Base-by-base conservation (phyloP, 495 filamentous ascomycete genomes). In the Neurospora sp. region DNA sequence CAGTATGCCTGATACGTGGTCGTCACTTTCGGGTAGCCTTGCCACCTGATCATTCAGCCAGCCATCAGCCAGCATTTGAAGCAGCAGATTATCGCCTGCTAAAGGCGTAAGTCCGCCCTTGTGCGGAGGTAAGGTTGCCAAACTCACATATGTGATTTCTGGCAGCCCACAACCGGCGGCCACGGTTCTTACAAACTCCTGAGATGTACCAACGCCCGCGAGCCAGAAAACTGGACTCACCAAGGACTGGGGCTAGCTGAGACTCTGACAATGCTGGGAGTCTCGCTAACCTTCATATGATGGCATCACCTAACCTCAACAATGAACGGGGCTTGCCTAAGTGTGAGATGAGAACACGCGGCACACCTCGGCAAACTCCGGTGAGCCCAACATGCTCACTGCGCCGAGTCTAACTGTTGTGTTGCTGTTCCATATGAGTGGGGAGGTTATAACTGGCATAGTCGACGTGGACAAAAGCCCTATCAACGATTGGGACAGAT, bases 401-500 rank as follows among this genome's bases (percentile, higher is more conserved):
- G 54, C 13, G 54, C 28, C 13, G 15, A 17, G 15, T 13, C 3
- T 66, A 66, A 9, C 15, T 66, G 15, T 66, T 66, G 54, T 66
- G 54, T 76, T 92, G 88, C 81, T 94, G 92, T 73, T 92, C 85
- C 92, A 97, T 91, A 80, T 97, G 94, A 31, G 88, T 96, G 2
- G 93, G 94, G 43, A 96, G 79, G 79, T 97, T 97, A 78, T 89
- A 94, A 38, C 86, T 87, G 24, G 89, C 84, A 80, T 97, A 97
- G 81, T 97, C 94, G 73, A 91, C 82, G 83, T 97, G 94, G 42
- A 96, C 92, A 84, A 89, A 89, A 2, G 88, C 88, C 66, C 88
- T 81, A 73, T 90, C 88, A 17, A 90, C 92, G 62, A 87, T 91
- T 4, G 93, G 93, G 34, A 97, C 92, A 70, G 90, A 94, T 82